A percentile compares a stretch with the other conserved stretches of the same genome.
Conservation (phyloP, 257 asterid genomes). For the Ajuga chamaepitys region DNA sequence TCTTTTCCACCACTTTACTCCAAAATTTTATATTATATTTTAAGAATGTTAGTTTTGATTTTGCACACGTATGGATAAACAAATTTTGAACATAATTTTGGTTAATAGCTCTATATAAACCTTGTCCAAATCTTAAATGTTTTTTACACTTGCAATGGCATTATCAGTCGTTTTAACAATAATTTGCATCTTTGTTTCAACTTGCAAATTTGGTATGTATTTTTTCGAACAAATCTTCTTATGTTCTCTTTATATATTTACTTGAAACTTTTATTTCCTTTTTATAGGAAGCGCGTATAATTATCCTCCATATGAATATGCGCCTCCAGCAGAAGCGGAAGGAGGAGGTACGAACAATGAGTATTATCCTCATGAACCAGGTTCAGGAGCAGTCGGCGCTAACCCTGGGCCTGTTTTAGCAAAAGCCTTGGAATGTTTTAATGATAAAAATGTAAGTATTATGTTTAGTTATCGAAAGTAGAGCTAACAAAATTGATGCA, state of each 20-base stretch:
- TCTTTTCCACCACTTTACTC: neutral
- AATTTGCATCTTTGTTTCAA: constrained; percentile 15
- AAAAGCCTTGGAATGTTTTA: constrained; percentile 44
- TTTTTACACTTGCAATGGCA: constrained; percentile 22
- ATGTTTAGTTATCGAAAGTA: neutral
- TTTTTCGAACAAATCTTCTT: neutral
- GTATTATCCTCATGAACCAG: constrained; percentile 21
- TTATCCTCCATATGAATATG: constrained; percentile 18
- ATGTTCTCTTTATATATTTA: neutral
- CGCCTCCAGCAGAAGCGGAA: constrained; percentile 26
- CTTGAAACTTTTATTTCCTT: neutral
- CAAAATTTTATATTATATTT: neutral
- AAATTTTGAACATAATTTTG: neutral
- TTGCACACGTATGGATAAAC: neutral
- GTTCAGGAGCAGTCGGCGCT: neutral
- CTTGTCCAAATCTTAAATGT: neutral
- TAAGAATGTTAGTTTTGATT: constrained; percentile 4
- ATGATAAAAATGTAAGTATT: constrained; percentile 34
- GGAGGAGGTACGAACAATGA: constrained; percentile 16
- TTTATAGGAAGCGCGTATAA: constrained; percentile 32
- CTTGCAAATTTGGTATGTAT: constrained; percentile 18
- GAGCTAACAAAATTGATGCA: too few relatives aligned
- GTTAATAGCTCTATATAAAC: neutral
- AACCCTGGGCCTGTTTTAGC: constrained; percentile 23
- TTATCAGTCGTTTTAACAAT: neutral